A percentile compares a stretch with the other conserved stretches of the same genome.
Conservation (phyloP, 345 rosid species). For the Populus alba region DNA sequence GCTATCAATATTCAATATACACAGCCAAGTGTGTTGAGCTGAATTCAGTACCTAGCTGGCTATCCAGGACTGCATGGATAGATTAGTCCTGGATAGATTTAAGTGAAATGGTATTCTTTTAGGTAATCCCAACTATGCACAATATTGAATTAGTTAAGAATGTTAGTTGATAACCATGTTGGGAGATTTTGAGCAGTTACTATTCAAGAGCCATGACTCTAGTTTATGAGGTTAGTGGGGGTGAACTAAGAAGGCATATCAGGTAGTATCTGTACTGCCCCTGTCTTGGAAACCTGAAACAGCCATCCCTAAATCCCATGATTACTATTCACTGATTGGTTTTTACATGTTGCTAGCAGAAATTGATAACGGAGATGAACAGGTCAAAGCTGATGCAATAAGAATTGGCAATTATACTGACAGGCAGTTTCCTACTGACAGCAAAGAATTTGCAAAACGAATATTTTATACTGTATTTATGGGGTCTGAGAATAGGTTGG, state of each 20-base stretch:
- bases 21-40: not conserved
- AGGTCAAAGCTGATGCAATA: conserved; percentile 89
- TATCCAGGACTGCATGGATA: not conserved
- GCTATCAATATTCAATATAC: not conserved
- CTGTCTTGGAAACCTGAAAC: not conserved
- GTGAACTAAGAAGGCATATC: not conserved
- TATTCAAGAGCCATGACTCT: not conserved
- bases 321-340: conserved; percentile 8
- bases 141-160: not conserved
- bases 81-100: not conserved
- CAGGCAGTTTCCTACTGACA: conserved; percentile 77
- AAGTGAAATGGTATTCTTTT: not conserved
- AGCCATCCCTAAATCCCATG: not conserved
- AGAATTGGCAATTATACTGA: conserved; percentile 64
- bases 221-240: not conserved
- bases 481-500: conserved; percentile 95
- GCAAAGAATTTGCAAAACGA: conserved; percentile 89
- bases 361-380: conserved; percentile 83
- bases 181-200: not conserved
- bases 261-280: not conserved
- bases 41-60: not conserved
- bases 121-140: not conserved
- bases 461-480: conserved; percentile 89
- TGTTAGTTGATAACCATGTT: not conserved
- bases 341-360: conserved; percentile 39